Evolutionary conservation across 257 asterid genomes (phyloP).

Genomic region (Henckelia pumila): DNA sequence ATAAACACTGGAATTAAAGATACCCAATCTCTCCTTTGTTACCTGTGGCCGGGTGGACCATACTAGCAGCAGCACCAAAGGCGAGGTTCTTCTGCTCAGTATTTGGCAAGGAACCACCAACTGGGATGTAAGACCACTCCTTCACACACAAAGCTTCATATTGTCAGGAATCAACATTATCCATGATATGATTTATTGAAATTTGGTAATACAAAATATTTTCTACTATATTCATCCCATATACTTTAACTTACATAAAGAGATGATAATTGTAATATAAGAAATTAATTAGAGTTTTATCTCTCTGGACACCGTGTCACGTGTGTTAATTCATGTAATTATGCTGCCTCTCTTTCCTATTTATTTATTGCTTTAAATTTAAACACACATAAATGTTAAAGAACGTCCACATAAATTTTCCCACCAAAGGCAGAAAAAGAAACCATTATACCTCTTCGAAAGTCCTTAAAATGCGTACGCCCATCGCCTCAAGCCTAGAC

Average conservation of each 20-base stretch:
- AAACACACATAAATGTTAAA: neutral
- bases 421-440: neutral
- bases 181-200: neutral
- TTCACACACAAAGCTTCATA: constrained; percentile 32
- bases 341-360: neutral
- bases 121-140: constrained; percentile 99
- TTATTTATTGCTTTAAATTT: neutral
- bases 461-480: constrained; percentile 67
- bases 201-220: too few relatives aligned
- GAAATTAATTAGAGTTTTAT: too few relatives aligned
- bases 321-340: neutral
- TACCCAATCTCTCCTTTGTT: constrained; percentile 1
- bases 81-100: constrained; percentile 96
- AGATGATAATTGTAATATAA: neutral
- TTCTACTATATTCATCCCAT: neutral
- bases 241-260: neutral
- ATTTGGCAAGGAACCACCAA: constrained; percentile 96
- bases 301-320: neutral
- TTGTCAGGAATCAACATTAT: neutral
- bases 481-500: constrained; percentile 83
- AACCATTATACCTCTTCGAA: constrained; percentile 76
- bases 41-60: constrained; percentile 99
- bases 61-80: constrained; percentile 99
- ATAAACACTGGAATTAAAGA: constrained; percentile 13
- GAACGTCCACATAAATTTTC: neutral